Base-by-base conservation (phyloP, 306 rosid species). In the Fagus crenata region DNA sequence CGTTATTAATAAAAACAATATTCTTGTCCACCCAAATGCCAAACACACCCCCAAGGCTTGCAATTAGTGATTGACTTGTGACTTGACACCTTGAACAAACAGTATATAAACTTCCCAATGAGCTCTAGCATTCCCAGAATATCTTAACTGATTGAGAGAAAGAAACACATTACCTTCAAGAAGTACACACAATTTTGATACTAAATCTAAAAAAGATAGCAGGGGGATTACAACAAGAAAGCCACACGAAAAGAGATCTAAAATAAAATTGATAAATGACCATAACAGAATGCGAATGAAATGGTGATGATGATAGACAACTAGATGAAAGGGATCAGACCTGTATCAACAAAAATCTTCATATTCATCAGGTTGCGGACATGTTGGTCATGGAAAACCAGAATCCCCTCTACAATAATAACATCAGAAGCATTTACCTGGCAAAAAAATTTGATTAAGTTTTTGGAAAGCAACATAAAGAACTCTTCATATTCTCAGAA, bases 401-500 rank as follows among this genome's bases (percentile, higher is more conserved):
- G 91, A 90, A 95, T 95, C 49, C 98, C 98, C 85, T 95, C 98
- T 89, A 95, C 74, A 80, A 95, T 95, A 72, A 95, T 95, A 69
- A 95, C 98, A 81, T 95, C 96, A 67, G 98, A 95, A 75, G 91
- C 97, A 87, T 95, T 92, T 56, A 95, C 98, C 98, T 95, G 84
- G 75, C 60, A 75, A 79, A 37, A 42, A 40, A 53, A 46, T 55
- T 71, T 58, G 77, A 78, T 72, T 36, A 60, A 36, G 49, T 35
- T 74, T 74, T 14, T 43, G 53, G 22, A 14, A 71, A 81, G 37
- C 5, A 0, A 58, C 28, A 56, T 18, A 7, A 6, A 7, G 1
- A 37, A 63, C 12, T 67, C 5, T 67, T 28, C 49, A 64, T 15
- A 4, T 43, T 64, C 69, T 6, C 71, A 37, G 49, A 39, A 67